phyloP scores from a whole-genome alignment of 2,329 filamentous ascomycete species.

The Neofusicoccum ribis region DNA sequence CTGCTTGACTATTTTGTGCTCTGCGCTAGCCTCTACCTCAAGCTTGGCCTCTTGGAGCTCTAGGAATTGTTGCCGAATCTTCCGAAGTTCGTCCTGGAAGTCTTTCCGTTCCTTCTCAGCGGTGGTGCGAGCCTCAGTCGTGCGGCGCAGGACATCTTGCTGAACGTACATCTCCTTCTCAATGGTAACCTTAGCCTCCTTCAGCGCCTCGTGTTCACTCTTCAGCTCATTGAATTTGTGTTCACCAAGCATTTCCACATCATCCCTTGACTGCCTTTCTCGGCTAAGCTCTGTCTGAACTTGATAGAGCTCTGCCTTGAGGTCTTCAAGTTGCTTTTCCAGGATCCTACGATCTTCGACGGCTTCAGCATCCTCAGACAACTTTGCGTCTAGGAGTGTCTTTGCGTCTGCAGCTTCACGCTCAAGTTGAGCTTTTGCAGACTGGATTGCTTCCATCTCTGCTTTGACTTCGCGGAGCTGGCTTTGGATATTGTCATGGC shows the following conservation, averaged over 20 bases:
- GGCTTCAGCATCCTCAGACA: constrained; percentile 88
- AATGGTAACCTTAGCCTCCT: constrained; percentile 94
- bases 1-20: constrained; percentile 73
- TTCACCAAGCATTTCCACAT: constrained; percentile 86
- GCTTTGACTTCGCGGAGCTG: constrained; percentile 83
- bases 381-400: constrained; percentile 78
- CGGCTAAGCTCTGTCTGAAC: constrained; percentile 86
- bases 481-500: constrained; percentile 76
- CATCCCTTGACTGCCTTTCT: constrained; percentile 89
- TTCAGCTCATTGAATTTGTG: constrained; percentile 82
- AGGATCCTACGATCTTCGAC: constrained; percentile 75
- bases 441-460: constrained; percentile 81
- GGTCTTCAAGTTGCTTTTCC: constrained; percentile 80
- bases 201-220: constrained; percentile 81
- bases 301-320: constrained; percentile 82
- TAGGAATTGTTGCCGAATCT: constrained; percentile 77
- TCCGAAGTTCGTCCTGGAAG: constrained; percentile 80
- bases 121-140: constrained; percentile 74
- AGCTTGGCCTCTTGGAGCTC: constrained; percentile 83
- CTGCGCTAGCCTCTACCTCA: constrained; percentile 76
- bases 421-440: constrained; percentile 79
- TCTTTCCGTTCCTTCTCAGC: constrained; percentile 89
- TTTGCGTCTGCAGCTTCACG: constrained; percentile 89
- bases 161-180: constrained; percentile 97
- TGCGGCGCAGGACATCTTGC: constrained; percentile 84